Evolutionary conservation across 1,139 yeast species (phyloP), one percentile per base, ranked within the genome.

Genomic region (Lodderomyces margitis): DNA sequence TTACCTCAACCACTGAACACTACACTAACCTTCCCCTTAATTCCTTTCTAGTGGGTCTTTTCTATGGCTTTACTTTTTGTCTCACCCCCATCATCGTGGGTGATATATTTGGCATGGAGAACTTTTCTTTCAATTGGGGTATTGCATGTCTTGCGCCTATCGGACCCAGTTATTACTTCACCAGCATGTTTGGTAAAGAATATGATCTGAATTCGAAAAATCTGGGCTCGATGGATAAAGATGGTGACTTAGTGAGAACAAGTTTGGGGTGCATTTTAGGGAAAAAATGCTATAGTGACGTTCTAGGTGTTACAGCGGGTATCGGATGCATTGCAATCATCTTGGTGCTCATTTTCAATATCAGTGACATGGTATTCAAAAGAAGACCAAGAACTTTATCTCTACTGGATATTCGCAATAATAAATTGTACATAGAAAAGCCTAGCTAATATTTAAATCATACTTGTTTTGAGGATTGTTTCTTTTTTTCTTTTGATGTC

Each of bases 41-140:
- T 23, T 76, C 83, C 2, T 55, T 70, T 14, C 47, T 72, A 8
- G 69, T 74, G 11, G 85, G 85, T 0, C 62, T 76, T 37, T 76
- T 78, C 36, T 80, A 80, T 54, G 85, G 85, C 0, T 76, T 76
- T 47, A 66, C 76, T 3, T 78, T 79, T 59, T 75, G 82, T 47
- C 66, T 78, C 5, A 66, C 75, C 63, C 84, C 84, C 12, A 70
- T 77, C 16, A 69, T 80, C n/a, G 74, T 78, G 5, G 77, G 81
- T 4, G 84, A 80, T 46, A 57, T 66, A 9, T 80, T 79, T 59
- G 84, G 84, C 1, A 69, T 79, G 64, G 68, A 66, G 8, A 67
- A 68, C 39, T 78, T 77, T 51, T 74, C 81, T 1, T 71, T 68
- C 46, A 77, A 78, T 44, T 80, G 83, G 83, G 85, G 85, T 1